phyloP scores from a whole-genome alignment of 768 basidiomycete species.

The Lenzites betulinus region DNA sequence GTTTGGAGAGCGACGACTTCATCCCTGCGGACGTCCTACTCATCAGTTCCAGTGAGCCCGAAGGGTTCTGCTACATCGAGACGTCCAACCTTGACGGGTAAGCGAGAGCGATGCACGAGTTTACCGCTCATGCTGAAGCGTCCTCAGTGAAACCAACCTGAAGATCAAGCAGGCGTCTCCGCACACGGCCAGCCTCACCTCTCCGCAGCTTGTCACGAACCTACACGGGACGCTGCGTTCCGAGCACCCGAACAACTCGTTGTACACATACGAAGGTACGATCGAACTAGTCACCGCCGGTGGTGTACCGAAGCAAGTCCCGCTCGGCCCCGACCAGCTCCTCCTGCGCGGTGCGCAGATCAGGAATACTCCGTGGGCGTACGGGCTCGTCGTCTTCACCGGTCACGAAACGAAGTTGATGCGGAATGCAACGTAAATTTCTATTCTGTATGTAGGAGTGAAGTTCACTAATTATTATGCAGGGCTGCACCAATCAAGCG shows the following conservation, averaged over 20 bases:
- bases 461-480: background rate
- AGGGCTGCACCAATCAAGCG: slow-evolving; percentile 97
- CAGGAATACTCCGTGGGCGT: slow-evolving; percentile 95
- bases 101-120: slow-evolving; percentile 25
- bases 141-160: slow-evolving; percentile 86
- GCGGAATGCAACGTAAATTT: slow-evolving; percentile 91
- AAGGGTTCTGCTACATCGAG: slow-evolving; percentile 97
- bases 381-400: slow-evolving; percentile 91
- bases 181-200: slow-evolving; percentile 75
- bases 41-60: slow-evolving; percentile 89
- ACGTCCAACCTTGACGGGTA: slow-evolving; percentile 97
- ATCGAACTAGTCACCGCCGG: slow-evolving; percentile 60
- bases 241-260: slow-evolving; percentile 96
- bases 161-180: slow-evolving; percentile 97
- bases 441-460: background rate
- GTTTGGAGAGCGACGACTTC: slow-evolving; percentile 88
- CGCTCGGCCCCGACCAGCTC: slow-evolving; percentile 93
- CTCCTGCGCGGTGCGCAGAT: slow-evolving; percentile 93
- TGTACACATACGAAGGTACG: slow-evolving; percentile 94
- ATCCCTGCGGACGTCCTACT: slow-evolving; percentile 95
- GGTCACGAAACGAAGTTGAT: slow-evolving; percentile 99
- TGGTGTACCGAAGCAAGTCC: slow-evolving; percentile 75
- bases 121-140: background rate
- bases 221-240: slow-evolving; percentile 86
- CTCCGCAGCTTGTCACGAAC: slow-evolving; percentile 70